These are phyloP conservation scores for Exidia glandulosa DNA, from an alignment of 768 basidiomycete genomes.

Conservation along the genomic window DNA sequence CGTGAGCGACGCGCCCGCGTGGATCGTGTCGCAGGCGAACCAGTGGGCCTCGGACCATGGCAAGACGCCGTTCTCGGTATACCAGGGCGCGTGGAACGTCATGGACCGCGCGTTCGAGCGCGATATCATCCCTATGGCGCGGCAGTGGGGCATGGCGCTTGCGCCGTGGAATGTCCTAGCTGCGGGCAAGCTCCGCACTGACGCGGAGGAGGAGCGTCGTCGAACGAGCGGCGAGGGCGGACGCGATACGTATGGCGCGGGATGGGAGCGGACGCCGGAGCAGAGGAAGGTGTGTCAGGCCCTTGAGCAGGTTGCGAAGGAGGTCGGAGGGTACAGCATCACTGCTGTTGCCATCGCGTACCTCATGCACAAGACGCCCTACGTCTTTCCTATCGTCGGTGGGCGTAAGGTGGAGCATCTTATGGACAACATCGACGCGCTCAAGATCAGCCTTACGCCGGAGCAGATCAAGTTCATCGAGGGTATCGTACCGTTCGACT, in stretches of 20 bases:
- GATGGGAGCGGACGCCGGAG: conserved; percentile 38
- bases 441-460: conserved; percentile 32
- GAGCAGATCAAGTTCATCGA: conserved; percentile 39
- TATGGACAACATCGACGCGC: conserved; percentile 36
- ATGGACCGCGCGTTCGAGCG: conserved; percentile 39
- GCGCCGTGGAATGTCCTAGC: conserved; percentile 34
- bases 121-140: conserved; percentile 39
- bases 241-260: conserved; percentile 15
- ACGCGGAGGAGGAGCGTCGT: conserved; percentile 25
- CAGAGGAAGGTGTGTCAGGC: conserved; percentile 32
- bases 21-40: conserved; percentile 39
- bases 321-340: conserved; percentile 37
- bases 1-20: conserved; percentile 32
- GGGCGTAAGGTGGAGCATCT: conserved; percentile 44
- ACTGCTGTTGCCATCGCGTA: conserved; percentile 45
- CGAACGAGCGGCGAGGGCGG: conserved; percentile 26
- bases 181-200: conserved; percentile 29
- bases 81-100: conserved; percentile 38
- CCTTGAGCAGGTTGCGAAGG: conserved; percentile 38
- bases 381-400: conserved; percentile 42
- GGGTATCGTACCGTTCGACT: conserved; percentile 29
- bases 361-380: conserved; percentile 41
- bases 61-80: conserved; percentile 41
- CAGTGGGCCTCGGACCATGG: conserved; percentile 39
- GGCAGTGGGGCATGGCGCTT: conserved; percentile 23